Base-by-base conservation (phyloP, 192 early-diverging fungal genomes). In the Backusella circina region DNA sequence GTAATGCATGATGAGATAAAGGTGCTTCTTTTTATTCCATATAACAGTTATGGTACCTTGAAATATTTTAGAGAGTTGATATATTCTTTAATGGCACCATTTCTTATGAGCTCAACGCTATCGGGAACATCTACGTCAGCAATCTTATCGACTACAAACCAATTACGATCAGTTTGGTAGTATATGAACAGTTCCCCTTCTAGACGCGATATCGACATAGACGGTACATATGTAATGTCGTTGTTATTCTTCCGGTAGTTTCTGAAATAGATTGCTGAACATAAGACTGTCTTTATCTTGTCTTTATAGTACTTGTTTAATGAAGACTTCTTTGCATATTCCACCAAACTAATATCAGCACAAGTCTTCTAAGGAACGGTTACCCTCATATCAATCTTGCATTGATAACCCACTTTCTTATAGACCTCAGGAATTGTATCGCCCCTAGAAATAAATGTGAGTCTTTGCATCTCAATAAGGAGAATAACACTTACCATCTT, bases 311-410 rank as follows among this genome's bases (percentile, higher is more conserved):
- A 67, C 36, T 67, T 67, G 36, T 8, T 35, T 35, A 2, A 3
- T 15, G 65, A 67, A n/a, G 18, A 2, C 0, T n/a, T 67, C n/a
- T 67, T 67, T 2, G 65, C 32, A 21, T 67, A 67, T 67, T 67
- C 65, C 3, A 18, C 33, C 35, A 21, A 32, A 35, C 65, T 67
- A n/a, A 67, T 18, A 67, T 67, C 65, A 7, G 36, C 5, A 21
- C 16, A 4, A 0, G 3, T 21, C 33, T 67, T 67, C 10, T 3
- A 5, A 0, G 32, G 33, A 67, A 67, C 8, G 3, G 65, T 67
- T 18, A 67, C 65, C 36, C 65, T 67, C 65, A 66, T 66, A 67
- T 67, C 65, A 8, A 67, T 67, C 15, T 35, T 67, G 21, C 65
- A 67, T n/a, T 67, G 16, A 67, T 67, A 67, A 4, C n/a, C 65